Evolutionary conservation across 2,329 filamentous ascomycete genomes (phyloP).

Genomic region (Teratosphaeria epicoccoides): DNA sequence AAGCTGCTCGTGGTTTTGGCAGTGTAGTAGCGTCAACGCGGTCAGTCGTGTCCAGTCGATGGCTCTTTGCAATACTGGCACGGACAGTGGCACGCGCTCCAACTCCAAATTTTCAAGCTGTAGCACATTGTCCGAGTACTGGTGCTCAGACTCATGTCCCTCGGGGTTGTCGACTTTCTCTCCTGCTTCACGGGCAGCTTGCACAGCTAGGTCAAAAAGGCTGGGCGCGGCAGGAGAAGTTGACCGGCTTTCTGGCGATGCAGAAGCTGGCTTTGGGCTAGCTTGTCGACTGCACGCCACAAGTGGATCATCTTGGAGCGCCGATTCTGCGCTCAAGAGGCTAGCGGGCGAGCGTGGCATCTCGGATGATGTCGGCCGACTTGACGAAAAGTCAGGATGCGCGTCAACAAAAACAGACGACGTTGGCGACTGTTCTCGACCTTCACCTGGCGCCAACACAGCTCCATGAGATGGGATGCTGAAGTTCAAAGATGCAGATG

Average conservation of each 20-base stretch:
- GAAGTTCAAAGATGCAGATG: not conserved
- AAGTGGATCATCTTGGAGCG: constrained; percentile 5
- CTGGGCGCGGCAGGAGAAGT: not conserved
- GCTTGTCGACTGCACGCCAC: constrained; percentile 9
- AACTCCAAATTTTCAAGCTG: constrained; percentile 62
- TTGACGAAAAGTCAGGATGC: not conserved
- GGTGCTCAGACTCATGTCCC: constrained; percentile 4
- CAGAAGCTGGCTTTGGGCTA: constrained; percentile 2
- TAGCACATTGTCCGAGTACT: constrained; percentile 46
- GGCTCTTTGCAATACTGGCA: constrained; percentile 56
- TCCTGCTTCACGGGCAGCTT: not conserved
- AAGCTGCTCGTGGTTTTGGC: constrained; percentile 59
- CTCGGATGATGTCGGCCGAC: not conserved
- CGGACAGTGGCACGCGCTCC: constrained; percentile 63
- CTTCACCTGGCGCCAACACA: not conserved
- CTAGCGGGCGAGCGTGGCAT: not conserved
- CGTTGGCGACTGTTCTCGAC: not conserved
- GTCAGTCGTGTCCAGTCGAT: constrained; percentile 67
- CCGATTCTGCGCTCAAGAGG: not conserved
- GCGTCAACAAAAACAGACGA: not conserved
- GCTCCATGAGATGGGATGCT: not conserved
- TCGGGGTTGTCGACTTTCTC: not conserved
- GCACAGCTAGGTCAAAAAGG: not conserved
- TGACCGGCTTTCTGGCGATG: not conserved
- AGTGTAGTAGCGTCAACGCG: constrained; percentile 63